A percentile compares a stretch with the other conserved stretches of the same genome.
Evolutionary conservation across 75 land plant species (phyloP).

Genomic region (Azolla pinnata): DNA sequence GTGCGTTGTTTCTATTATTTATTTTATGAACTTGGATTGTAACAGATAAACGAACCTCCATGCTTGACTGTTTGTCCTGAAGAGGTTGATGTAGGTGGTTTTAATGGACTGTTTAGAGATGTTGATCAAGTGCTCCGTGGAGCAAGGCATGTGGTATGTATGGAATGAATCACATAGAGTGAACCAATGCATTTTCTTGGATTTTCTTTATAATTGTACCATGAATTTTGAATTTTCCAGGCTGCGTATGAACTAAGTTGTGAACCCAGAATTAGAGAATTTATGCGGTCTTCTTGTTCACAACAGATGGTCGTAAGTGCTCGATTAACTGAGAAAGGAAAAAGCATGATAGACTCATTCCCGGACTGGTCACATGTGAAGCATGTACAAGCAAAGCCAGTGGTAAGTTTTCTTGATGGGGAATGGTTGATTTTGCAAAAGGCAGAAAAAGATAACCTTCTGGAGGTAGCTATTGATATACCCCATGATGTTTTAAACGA

Average conservation of each 20-base stretch:
- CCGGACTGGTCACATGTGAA: constrained; percentile 78
- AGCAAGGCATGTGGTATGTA: constrained; percentile 89
- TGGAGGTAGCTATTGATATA: constrained; percentile 65
- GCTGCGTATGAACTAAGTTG: constrained; percentile 85
- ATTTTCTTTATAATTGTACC: not conserved
- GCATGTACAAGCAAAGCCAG: constrained; percentile 64
- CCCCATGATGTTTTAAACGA: constrained; percentile 38
- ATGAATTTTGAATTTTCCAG: constrained; percentile 20
- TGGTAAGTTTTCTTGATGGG: constrained; percentile 50
- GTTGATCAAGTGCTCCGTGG: constrained; percentile 69
- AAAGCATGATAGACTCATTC: constrained; percentile 58
- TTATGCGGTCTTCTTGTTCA: constrained; percentile 56
- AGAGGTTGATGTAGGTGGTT: constrained; percentile 58
- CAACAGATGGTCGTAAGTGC: constrained; percentile 70
- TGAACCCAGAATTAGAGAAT: constrained; percentile 75
- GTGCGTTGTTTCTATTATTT: not conserved
- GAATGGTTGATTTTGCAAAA: constrained; percentile 97
- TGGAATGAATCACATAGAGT: not conserved
- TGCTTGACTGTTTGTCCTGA: constrained; percentile 73
- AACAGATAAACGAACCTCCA: constrained; percentile 41
- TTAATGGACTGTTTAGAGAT: constrained; percentile 56
- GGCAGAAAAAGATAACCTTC: constrained; percentile 92
- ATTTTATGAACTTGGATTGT: not conserved
- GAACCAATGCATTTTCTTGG: not conserved
- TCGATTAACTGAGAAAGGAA: constrained; percentile 69